Conservation (phyloP, 2,329 filamentous ascomycete species). For the Diaporthe australafricana region DNA sequence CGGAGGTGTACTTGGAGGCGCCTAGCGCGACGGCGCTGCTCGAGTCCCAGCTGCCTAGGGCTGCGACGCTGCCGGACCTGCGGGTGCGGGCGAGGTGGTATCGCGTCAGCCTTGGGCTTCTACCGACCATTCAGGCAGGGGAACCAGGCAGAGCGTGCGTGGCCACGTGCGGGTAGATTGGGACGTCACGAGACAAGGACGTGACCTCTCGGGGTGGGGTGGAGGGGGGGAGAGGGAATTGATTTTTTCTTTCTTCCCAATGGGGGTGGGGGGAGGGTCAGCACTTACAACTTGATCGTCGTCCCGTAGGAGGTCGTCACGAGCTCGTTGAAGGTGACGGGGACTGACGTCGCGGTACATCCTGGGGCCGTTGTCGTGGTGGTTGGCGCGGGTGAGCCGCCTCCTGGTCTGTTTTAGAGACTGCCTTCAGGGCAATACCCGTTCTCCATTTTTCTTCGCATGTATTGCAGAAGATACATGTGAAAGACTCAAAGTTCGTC, state of each 20-base stretch:
- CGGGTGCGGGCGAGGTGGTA: not conserved
- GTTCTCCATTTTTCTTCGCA: not conserved
- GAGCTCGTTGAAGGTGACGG: conserved; percentile 44
- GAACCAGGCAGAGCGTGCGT: not conserved
- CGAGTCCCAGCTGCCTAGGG: conserved; percentile 64
- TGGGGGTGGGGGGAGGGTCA: not conserved
- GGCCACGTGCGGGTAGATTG: conserved; percentile 13
- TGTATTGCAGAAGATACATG: not conserved
- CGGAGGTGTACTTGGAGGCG: conserved; percentile 59
- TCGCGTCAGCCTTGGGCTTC: not conserved
- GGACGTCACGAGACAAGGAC: conserved; percentile 1
- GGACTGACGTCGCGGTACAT: conserved; percentile 37
- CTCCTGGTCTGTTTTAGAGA: conserved; percentile 4
- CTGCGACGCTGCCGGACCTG: conserved; percentile 41
- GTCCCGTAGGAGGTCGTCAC: conserved; percentile 42
- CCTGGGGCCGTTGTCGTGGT: conserved; percentile 27
- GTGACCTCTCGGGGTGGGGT: conserved; percentile 1
- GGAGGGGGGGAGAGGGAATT: not conserved
- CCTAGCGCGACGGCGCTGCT: conserved; percentile 57
- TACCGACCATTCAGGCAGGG: not conserved
- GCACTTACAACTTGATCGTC: conserved; percentile 43
- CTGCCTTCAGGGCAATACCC: not conserved
- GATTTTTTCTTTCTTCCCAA: no score
- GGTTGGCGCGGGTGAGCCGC: conserved; percentile 41
- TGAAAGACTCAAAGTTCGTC: conserved; percentile 2